Evolutionary conservation across 805 yeast species (phyloP), one percentile per base, ranked within the genome.

Genomic region (Millerozyma acaciae): DNA sequence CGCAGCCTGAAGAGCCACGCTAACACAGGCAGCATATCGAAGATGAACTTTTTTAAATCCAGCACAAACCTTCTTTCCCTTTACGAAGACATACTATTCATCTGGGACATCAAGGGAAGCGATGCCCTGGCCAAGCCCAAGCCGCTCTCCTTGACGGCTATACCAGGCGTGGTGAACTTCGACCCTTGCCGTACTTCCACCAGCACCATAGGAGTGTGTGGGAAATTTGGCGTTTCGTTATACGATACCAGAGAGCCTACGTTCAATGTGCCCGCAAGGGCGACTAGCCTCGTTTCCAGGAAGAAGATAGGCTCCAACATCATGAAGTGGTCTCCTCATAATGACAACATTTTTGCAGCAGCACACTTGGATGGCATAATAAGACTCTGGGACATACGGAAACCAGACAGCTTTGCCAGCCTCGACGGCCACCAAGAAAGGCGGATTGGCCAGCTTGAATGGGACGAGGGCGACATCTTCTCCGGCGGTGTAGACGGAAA

Each of bases 311-410:
- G 44, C 13, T 65, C 80, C 0, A 65, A 68, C 30, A 35, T 60
- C 13, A 73, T 79, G 30, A 70, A 68, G 44, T 85, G 93, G 94
- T 73, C 80, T 30, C 73, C 79, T 1, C 48, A 58, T 12, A 71
- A 82, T 52, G 72, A 78, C 19, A 71, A 79, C 45, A 58, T 76
- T 14, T 62, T 85, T 16, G 86, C 88, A 3, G 75, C 87, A 2
- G 75, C 79, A 5, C 83, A 78, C 43, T 55, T 62, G 21, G 76
- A 75, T 42, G 75, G 75, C 4, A 55, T 73, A 3, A 71, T 80
- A 26, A 64, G 78, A 43, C 61, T 85, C 20, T 85, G 94, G 94
- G 95, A 85, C 57, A 75, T 82, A 28, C 67, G 95, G 42, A 72
- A 68, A 44, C 68, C 76, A 24, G 70, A 68, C 12, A 77, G 79